These are phyloP conservation scores for Metschnikowia corniflorae DNA, from an alignment of 805 yeast species.

Conservation along the genomic window DNA sequence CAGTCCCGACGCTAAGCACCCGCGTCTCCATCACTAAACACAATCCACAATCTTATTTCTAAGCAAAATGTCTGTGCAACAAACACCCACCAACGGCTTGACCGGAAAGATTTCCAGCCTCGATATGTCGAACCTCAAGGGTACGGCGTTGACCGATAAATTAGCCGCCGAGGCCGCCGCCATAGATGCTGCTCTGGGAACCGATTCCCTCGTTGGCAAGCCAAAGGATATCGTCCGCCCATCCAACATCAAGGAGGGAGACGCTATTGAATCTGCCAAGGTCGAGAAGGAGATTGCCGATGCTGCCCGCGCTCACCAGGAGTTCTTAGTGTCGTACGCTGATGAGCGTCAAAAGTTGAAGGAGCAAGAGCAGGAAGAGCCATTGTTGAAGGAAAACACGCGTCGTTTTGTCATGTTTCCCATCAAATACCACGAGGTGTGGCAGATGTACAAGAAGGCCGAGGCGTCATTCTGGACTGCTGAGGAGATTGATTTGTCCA, in stretches of 20 bases:
- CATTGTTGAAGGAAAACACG: constrained; percentile 78
- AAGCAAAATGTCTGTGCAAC: constrained; percentile 35
- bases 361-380: constrained; percentile 82
- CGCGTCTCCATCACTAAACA: no score
- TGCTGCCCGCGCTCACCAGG: constrained; percentile 42
- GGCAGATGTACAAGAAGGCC: constrained; percentile 98
- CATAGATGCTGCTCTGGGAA: constrained; percentile 14
- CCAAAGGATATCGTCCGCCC: constrained; percentile 20
- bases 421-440: constrained; percentile 92
- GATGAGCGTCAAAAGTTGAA: constrained; percentile 71
- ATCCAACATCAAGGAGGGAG: constrained; percentile 18
- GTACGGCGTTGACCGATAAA: constrained; percentile 39
- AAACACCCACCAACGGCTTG: constrained; percentile 42
- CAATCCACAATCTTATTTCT: neutral
- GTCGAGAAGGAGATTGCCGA: constrained; percentile 24
- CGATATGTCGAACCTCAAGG: constrained; percentile 31
- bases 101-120: constrained; percentile 42
- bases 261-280: constrained; percentile 19
- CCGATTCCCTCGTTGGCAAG: constrained; percentile 21
- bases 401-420: constrained; percentile 93
- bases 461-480: constrained; percentile 99
- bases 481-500: constrained; percentile 93
- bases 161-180: constrained; percentile 36
- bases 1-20: no score
- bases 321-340: constrained; percentile 58